phyloP scores from a whole-genome alignment of 495 filamentous ascomycete genomes.

The Jackrogersella multiformis region DNA sequence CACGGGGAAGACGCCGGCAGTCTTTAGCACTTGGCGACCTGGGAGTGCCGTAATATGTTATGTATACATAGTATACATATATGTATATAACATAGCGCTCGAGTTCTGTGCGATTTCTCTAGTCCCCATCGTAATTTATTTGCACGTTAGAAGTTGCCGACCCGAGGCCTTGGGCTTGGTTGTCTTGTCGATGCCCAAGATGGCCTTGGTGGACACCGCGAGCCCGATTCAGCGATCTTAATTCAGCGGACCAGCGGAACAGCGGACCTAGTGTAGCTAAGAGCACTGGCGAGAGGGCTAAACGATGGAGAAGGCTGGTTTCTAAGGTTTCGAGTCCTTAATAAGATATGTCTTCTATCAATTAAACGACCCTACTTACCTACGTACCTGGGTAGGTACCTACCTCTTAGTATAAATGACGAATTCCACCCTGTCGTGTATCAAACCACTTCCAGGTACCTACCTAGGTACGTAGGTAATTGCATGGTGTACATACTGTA shows the following conservation, averaged over 20 bases:
- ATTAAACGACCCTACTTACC: no score
- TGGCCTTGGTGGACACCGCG: conserved; percentile 4
- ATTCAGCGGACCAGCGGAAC: not conserved
- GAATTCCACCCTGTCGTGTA: not conserved
- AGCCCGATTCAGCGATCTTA: conserved; percentile 14
- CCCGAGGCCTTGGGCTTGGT: conserved; percentile 23
- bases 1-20: conserved; percentile 10
- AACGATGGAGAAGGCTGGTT: conserved; percentile 15
- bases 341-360: no score
- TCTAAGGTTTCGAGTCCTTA: not conserved
- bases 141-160: conserved; percentile 1
- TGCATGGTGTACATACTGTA: not conserved
- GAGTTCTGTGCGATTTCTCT: not conserved
- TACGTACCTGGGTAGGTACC: no score
- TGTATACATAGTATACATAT: no score
- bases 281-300: conserved; percentile 2
- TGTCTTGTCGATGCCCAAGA: not conserved
- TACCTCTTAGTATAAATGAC: no score
- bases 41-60: not conserved
- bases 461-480: no score
- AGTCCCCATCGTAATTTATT: not conserved
- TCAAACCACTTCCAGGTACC: not conserved
- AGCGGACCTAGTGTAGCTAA: no score
- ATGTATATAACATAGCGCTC: not conserved
- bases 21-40: not conserved